Evolutionary conservation across 2,329 filamentous ascomycete species (phyloP), one percentile per base, ranked within the genome.

Genomic region (Phaeophleospora eucalypticola): DNA sequence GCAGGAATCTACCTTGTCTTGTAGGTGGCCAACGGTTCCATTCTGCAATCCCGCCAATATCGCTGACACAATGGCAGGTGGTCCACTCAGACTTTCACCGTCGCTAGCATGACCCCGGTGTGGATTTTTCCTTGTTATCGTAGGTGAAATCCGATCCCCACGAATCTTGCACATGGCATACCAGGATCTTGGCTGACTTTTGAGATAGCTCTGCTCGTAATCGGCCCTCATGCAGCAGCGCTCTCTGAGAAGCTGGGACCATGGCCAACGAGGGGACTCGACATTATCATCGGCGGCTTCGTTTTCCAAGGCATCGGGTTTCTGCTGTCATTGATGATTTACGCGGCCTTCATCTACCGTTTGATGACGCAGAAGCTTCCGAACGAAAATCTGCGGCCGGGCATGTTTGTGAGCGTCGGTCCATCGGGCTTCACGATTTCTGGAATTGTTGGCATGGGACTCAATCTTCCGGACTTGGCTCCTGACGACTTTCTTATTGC

Each of bases 291-390:
- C 33, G 78, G 78, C 4, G 81, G 79, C 9, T 77, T 75, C 46
- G 74, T 79, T 2, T 74, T 83, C 29, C 81, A 84, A 63, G 80
- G 80, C n/a, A 77, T 82, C 40, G 81, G 80, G 1, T 83, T 83
- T 58, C 64, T 83, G 54, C 76, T 84, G 36, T 78, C 77, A 0
- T 77, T 91, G 48, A 90, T 90, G 83, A 86, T 94, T 19, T 89
- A 89, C 52, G 81, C 85, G 1, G 86, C 88, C 41, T 93, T 90
- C 62, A 80, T 94, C 41, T 93, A 93, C 64, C 81, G 88, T 21
- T 76, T 94, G 20, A 93, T 93, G 87, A 91, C 87, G 0, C 86
- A 91, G 61, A 93, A 93, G 59, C 73, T 94, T 0, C 88, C 88
- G 0, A 77, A 80, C 45, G 87, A 91, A 60, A 82, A 78, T 35